Evolutionary conservation across 2,329 filamentous ascomycete genomes (phyloP).

Genomic region (Fusarium subtropicale): DNA sequence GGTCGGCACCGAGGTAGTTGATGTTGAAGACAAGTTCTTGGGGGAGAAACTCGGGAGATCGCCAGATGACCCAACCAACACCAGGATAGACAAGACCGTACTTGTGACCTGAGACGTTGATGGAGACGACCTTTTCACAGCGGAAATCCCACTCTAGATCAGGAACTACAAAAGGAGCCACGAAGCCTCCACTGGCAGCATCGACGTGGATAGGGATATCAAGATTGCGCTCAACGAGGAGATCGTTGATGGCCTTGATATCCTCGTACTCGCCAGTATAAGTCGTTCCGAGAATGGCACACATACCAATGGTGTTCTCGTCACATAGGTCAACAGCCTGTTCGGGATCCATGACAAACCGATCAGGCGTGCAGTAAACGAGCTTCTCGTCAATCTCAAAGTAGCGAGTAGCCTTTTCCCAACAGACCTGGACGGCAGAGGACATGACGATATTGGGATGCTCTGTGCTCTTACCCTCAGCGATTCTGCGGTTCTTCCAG

Average conservation of each 20-base stretch:
- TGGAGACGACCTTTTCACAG: conserved; percentile 87
- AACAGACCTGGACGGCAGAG: conserved; percentile 95
- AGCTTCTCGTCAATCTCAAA: conserved; percentile 94
- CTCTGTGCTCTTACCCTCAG: conserved; percentile 82
- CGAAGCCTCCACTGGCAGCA: conserved; percentile 91
- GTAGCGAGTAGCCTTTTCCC: conserved; percentile 92
- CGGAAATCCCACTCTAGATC: conserved; percentile 92
- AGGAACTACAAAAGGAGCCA: conserved; percentile 89
- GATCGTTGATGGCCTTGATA: conserved; percentile 89
- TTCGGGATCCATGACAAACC: conserved; percentile 73
- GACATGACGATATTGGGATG: conserved; percentile 96
- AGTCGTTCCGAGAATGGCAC: conserved; percentile 88
- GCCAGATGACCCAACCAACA: conserved; percentile 95
- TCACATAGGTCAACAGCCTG: conserved; percentile 71
- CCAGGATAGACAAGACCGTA: conserved; percentile 83
- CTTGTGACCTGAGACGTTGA: conserved; percentile 96
- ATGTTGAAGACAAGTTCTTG: conserved; percentile 98
- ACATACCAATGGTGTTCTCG: conserved; percentile 88
- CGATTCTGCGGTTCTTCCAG: conserved; percentile 89
- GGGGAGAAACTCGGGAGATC: conserved; percentile 83
- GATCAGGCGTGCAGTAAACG: conserved; percentile 70
- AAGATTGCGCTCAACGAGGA: conserved; percentile 78
- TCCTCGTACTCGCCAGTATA: conserved; percentile 98
- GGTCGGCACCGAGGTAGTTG: conserved; percentile 96
- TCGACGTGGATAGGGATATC: conserved; percentile 94